Conservation (phyloP, 495 filamentous ascomycete genomes). For the Penicillium flavigenum region DNA sequence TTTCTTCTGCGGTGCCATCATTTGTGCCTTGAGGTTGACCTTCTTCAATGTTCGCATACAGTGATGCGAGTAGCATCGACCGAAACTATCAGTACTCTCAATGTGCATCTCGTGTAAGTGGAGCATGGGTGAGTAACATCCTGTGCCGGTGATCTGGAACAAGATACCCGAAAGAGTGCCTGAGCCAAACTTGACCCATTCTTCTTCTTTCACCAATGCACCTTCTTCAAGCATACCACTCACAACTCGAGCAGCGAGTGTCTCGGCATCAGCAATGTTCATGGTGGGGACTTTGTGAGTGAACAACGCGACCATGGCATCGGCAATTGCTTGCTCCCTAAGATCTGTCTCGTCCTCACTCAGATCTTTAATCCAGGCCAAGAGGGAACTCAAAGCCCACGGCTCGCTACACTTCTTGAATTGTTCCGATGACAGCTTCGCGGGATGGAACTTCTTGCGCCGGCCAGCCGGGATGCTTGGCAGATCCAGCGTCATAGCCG, state of each 20-base stretch:
- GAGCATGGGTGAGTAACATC: constrained; percentile 83
- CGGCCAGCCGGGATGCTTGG: constrained; percentile 68
- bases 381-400: constrained; percentile 89
- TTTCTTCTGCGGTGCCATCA: constrained; percentile 65
- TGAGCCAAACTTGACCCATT: constrained; percentile 91
- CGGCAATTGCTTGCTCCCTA: constrained; percentile 74
- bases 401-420: constrained; percentile 85
- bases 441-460: constrained; percentile 77
- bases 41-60: constrained; percentile 94
- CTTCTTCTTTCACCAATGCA: constrained; percentile 83
- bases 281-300: constrained; percentile 97
- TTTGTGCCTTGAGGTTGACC: constrained; percentile 74
- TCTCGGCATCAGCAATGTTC: constrained; percentile 97
- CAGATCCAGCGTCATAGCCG: constrained; percentile 61
- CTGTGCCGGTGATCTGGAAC: constrained; percentile 88
- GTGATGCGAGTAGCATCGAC: constrained; percentile 90
- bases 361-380: constrained; percentile 82
- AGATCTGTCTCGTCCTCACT: constrained; percentile 83
- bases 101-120: constrained; percentile 81
- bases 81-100: constrained; percentile 57
- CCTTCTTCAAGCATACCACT: constrained; percentile 76
- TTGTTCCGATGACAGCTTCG: constrained; percentile 81
- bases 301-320: constrained; percentile 86
- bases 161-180: constrained; percentile 80
- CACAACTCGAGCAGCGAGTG: constrained; percentile 75